phyloP scores from a whole-genome alignment of 495 filamentous ascomycete species.

The Penicillium malachiteum region DNA sequence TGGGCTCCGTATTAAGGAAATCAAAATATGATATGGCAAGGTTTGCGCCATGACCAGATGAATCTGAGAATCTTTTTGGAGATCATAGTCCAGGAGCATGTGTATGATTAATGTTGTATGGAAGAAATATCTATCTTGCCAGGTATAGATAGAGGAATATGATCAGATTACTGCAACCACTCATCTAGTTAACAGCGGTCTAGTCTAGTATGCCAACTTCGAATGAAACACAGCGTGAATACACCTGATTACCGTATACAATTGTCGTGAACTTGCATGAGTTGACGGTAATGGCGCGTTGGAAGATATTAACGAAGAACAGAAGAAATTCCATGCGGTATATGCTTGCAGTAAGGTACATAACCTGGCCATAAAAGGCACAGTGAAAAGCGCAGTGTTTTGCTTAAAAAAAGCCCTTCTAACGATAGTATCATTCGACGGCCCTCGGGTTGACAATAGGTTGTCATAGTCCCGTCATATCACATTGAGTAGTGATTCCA shows the following conservation, averaged over 20 bases:
- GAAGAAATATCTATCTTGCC: conserved; percentile 2
- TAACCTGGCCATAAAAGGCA: conserved; percentile 18
- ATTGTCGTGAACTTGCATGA: neutral
- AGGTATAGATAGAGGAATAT: too few species aligned
- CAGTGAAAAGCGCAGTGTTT: conserved; percentile 15
- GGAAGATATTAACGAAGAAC: conserved; percentile 7
- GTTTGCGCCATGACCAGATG: neutral
- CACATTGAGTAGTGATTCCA: neutral
- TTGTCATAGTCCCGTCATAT: neutral
- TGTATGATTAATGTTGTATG: conserved; percentile 18
- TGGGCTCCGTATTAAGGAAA: conserved; percentile 42
- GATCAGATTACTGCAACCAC: too few species aligned
- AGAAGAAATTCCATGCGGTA: conserved; percentile 35
- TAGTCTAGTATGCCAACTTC: too few species aligned
- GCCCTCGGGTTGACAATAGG: neutral
- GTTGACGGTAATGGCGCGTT: neutral
- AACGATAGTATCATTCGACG: neutral
- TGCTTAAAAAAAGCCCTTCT: conserved; percentile 1
- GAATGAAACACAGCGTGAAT: too few species aligned
- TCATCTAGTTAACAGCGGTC: too few species aligned
- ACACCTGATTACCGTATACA: too few species aligned
- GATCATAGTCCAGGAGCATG: neutral
- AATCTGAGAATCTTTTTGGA: conserved; percentile 6
- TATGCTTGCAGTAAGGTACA: conserved; percentile 43
- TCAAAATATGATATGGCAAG: neutral